phyloP scores from a whole-genome alignment of 768 basidiomycete genomes.

The Tulasnella sp. region DNA sequence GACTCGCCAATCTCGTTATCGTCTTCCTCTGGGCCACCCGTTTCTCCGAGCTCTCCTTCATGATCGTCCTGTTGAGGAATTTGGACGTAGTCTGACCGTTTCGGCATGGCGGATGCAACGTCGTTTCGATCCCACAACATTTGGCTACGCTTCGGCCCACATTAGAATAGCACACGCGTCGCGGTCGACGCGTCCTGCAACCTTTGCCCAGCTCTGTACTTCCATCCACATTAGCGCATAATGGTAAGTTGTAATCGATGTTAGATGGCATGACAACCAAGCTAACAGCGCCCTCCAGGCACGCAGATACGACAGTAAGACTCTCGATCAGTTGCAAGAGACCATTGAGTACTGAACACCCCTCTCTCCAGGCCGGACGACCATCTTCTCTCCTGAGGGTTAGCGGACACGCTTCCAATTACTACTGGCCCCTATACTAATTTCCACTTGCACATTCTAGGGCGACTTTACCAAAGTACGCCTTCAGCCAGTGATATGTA shows the following conservation, averaged over 20 bases:
- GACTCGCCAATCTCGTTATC: conserved; percentile 31
- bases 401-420: conserved; percentile 23
- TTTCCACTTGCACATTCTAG: conserved; percentile 35
- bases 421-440: conserved; percentile 6
- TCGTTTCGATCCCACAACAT: not conserved
- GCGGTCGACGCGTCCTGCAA: conserved; percentile 3
- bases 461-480: conserved; percentile 93
- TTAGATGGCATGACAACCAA: conserved; percentile 42
- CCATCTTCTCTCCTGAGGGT: conserved; percentile 99
- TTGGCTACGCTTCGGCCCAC: not conserved
- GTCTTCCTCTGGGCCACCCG: conserved; percentile 27
- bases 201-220: not conserved
- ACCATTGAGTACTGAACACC: conserved; percentile 15
- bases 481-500: not conserved
- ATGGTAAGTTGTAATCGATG: not conserved
- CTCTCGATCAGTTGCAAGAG: not conserved
- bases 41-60: too few species aligned
- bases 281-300: conserved; percentile 68
- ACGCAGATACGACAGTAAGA: conserved; percentile 90
- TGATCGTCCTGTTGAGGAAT: conserved; percentile 12
- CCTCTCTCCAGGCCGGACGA: conserved; percentile 66
- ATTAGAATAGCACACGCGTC: conserved; percentile 8
- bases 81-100: conserved; percentile 6
- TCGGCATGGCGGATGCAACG: not conserved
- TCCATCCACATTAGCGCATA: not conserved